Evolutionary conservation across 2,329 filamentous ascomycete genomes (phyloP), one percentile per base, ranked within the genome.

Genomic region (Conoideocrella luteorostrata): DNA sequence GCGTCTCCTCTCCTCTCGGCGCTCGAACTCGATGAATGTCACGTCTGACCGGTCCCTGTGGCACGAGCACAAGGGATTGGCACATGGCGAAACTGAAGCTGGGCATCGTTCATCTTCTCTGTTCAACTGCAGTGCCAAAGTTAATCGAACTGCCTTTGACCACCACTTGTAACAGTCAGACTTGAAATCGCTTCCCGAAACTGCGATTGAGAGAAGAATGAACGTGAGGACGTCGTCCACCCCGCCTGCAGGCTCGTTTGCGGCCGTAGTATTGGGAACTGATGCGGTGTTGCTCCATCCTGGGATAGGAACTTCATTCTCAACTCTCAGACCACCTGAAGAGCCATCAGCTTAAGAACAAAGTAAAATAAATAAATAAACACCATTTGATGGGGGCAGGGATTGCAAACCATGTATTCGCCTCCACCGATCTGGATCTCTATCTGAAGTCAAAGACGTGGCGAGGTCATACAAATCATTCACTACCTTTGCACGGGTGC

Each of bases 131-230:
- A 69, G 53, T 1, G 62, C 60, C 13, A 59, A 54, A 12, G 66
- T 65, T 21, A 74, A 52, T 11, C 63, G 51, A 0, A 63, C 52
- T 2, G 69, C 64, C 48, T 71, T 70, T 45, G 62, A 65, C 66
- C 66, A 71, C 70, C 70, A 74, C 45, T 65, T 68, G 41, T 69
- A 58, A 46, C 64, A 67, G 47, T 74, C 71, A 4, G 66, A 64
- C 50, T 73, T 74, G 60, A 70, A 72, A 39, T 72, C 68, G 10
- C 69, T 64, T 0, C 67, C 69, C 1, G 70, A 74, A 4, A 71
- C 64, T 1, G 67, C 67, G 23, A 72, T 67, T 11, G 66, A 64
- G 5, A 74, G 56, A 2, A 73, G 61, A 5, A 67, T 60, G 18
- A 70, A 68, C 0, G 67, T 68, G n/a, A 73, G 51, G 17, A 72